These are phyloP conservation scores for Claviceps purpurea DNA, from an alignment of 2,329 filamentous ascomycete species.

Conservation along the genomic window DNA sequence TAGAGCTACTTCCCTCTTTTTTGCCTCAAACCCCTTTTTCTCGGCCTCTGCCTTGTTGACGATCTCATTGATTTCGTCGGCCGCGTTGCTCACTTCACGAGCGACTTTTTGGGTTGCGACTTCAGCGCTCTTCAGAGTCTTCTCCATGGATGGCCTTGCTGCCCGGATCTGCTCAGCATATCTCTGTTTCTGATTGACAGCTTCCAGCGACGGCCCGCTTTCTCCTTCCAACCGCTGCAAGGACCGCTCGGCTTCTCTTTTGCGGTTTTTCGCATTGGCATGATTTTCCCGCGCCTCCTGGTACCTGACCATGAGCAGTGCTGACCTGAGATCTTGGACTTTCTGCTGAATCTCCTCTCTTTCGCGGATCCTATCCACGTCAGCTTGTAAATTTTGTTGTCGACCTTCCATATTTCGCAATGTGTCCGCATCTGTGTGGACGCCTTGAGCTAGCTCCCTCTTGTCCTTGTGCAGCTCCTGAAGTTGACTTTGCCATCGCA, in stretches of 20 bases:
- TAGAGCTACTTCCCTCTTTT: constrained; percentile 36
- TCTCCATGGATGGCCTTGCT: constrained; percentile 41
- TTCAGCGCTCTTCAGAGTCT: constrained; percentile 41
- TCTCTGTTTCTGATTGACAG: constrained; percentile 53
- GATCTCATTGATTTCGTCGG: constrained; percentile 29
- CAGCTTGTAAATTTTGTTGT: constrained; percentile 61
- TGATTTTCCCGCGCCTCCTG: constrained; percentile 36
- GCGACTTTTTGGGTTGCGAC: constrained; percentile 31
- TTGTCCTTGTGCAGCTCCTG: constrained; percentile 56
- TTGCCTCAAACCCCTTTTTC: constrained; percentile 32
- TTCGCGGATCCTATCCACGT: constrained; percentile 73
- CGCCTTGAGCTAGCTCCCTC: constrained; percentile 46
- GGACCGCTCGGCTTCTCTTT: constrained; percentile 40
- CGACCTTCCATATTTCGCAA: constrained; percentile 57
- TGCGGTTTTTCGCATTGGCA: constrained; percentile 39
- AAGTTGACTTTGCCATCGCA: constrained; percentile 61
- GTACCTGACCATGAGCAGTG: constrained; percentile 54
- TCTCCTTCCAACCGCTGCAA: constrained; percentile 45
- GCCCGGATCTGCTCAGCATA: constrained; percentile 48
- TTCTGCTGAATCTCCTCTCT: constrained; percentile 53
- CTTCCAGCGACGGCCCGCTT: constrained; percentile 52
- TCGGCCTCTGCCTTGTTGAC: constrained; percentile 35
- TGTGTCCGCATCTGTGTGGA: constrained; percentile 45
- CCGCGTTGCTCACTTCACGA: constrained; percentile 20
- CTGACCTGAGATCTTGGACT: constrained; percentile 50